Conservation (phyloP, 371 early-diverging fungal species). For the Rhizopus stolonifer region DNA sequence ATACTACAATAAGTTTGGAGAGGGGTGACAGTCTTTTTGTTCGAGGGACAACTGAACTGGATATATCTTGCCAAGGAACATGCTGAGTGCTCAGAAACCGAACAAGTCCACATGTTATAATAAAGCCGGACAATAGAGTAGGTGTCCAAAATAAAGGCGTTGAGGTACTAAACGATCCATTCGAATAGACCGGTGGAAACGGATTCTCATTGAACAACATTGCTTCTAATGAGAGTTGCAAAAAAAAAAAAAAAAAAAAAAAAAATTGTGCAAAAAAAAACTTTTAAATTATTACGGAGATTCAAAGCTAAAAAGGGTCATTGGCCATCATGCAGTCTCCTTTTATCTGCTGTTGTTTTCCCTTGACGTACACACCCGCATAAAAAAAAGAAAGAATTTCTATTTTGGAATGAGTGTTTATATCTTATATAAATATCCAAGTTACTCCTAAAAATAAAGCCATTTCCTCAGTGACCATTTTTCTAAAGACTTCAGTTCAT, state of each 20-base stretch:
- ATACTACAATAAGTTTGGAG: conserved; percentile 29
- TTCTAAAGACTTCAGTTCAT: too few species aligned
- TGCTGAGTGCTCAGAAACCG: conserved; percentile 15
- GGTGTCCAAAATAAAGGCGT: conserved; percentile 22
- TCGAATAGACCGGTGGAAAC: conserved; percentile 6
- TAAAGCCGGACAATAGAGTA: conserved; percentile 11
- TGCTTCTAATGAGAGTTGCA: background rate
- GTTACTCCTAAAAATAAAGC: too few species aligned
- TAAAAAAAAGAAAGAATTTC: background rate
- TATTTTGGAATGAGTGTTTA: too few species aligned
- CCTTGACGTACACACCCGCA: background rate
- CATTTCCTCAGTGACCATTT: too few species aligned
- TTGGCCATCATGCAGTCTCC: background rate
- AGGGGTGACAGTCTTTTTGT: conserved; percentile 24
- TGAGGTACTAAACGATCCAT: background rate
- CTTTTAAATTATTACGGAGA: background rate
- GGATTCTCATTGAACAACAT: background rate
- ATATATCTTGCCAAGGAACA: conserved; percentile 21
- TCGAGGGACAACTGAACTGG: conserved; percentile 4
- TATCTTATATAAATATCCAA: too few species aligned
- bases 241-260: background rate
- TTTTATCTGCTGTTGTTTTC: background rate
- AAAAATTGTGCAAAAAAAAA: background rate
- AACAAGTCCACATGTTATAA: conserved; percentile 6
- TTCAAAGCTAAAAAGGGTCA: background rate